Base-by-base conservation (phyloP, 441 rosid species). In the Populus hybrid region DNA sequence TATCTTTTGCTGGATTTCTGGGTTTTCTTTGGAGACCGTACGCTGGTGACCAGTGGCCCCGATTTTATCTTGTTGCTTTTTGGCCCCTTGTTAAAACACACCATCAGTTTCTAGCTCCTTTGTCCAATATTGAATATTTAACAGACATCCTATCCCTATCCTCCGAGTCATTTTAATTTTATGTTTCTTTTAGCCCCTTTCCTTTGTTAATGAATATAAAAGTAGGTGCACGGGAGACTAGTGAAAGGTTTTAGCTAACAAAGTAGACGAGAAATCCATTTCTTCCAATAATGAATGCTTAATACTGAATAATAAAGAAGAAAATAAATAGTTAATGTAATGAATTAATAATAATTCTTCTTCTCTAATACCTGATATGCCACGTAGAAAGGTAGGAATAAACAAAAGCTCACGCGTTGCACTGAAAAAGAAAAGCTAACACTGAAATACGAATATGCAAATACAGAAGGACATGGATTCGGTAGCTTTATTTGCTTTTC, bases 1-100 rank as follows among this genome's bases (percentile, higher is more conserved):
- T 50, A 38, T 50, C 71, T 75, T 82, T 74, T 24, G 81, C 82
- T 75, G 74, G 76, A 74, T 80, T 82, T 82, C 79, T 78, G 81
- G 87, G 80, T 72, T 65, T 73, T 78, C 68, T 82, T 30, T 46
- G 14, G 72, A 74, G 75, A 77, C 79, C 77, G 68, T 36, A 66
- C 34, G 42, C 50, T 69, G 67, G 14, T 66, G 36, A 69, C 26
- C 14, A 42, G 79, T 68, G 82, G 71, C 61, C 78, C 79, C 24
- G 16, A 65, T 69, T 74, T 67, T 42, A 28, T 71, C 23, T 70
- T 28, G 9, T 61, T 40, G 68, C 61, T 32, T 71, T 21, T 72
- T 69, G 57, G 38, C 65, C 69, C 70, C 38, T 11, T 46, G 35
- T 20, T 9, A 42, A 21, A 8, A 68, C 23, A 40, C 26, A 10